Base-by-base conservation (phyloP, 768 basidiomycete species). In the Rhodotorula toruloides region DNA sequence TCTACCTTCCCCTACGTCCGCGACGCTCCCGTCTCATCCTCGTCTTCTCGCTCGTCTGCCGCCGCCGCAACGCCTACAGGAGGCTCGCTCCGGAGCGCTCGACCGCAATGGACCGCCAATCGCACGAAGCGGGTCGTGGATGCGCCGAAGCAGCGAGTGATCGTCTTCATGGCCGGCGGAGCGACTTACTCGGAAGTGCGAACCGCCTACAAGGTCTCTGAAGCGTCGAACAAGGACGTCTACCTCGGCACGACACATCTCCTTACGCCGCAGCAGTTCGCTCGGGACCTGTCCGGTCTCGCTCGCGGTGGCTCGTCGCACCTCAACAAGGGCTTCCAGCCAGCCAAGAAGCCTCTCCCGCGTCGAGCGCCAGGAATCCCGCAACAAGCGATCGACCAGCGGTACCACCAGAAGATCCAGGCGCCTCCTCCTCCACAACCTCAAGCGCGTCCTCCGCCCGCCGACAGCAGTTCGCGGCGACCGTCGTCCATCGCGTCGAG, bases 171-270 rank as follows among this genome's bases (percentile, higher is more conserved):
- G 31, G 89, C 90, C 21, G 96, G 96, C 42, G 96, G 96, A 4
- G 86, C 93, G 83, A 93, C 96, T 3, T 92, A 91, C 76, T 94
- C 92, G 0, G 96, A 99, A 78, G 87, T 93, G 78, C 83, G 94
- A 65, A 85, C 91, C 74, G 87, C 85, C 52, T 98, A 97, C 75
- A 82, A 86, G 55, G 81, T 94, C 22, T 88, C 90, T 6, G 81
- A 80, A 53, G 76, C 84, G 4, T 76, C 90, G 58, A 87, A 88
- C 74, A 91, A 88, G 77, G 96, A 99, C 73, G 84, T 98, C 58
- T 89, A 86, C 77, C 89, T 99, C 63, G 96, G 96, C 34, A 94
- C 96, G 8, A 93, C 91, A 10, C 91, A 98, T 76, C 80, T 86
- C 14, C 73, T 86, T 59, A 91, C 90, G 1, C 93, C 96, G 4